Conservation (phyloP, 1,284 basidiomycete species). For the Paramarasmius palmivorus region DNA sequence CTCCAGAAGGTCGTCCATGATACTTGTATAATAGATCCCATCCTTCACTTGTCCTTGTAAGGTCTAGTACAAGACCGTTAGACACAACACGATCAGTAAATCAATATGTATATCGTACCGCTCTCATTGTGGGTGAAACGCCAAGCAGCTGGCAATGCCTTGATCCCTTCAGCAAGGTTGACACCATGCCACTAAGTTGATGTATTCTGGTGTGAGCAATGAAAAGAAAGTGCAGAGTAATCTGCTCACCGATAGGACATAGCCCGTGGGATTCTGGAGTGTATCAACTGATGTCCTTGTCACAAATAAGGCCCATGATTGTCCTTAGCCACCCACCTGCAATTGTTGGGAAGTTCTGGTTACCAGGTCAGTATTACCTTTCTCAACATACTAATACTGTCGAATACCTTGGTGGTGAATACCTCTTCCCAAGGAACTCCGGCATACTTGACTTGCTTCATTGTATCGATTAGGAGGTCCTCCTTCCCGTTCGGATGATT, state of each 20-base stretch:
- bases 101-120: conserved; percentile 32
- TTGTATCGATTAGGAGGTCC: conserved; percentile 51
- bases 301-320: conserved; percentile 21
- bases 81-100: background rate
- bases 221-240: background rate
- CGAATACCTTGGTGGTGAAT: conserved; percentile 30
- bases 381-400: background rate
- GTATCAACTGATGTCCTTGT: conserved; percentile 14
- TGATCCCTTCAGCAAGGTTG: conserved; percentile 59
- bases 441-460: conserved; percentile 51
- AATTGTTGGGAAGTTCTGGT: conserved; percentile 1
- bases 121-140: conserved; percentile 58
- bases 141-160: conserved; percentile 54
- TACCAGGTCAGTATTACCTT: background rate
- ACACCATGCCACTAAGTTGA: conserved; percentile 50
- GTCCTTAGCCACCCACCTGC: background rate
- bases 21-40: conserved; percentile 47
- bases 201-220: background rate
- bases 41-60: background rate
- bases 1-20: conserved; percentile 44
- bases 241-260: conserved; percentile 18
- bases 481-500: conserved; percentile 50
- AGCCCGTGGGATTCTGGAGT: conserved; percentile 30
- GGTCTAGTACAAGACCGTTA: background rate
- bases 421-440: conserved; percentile 50